These are phyloP conservation scores for Rostrohypoxylon terebratum DNA, from an alignment of 495 filamentous ascomycete species.

Conservation along the genomic window DNA sequence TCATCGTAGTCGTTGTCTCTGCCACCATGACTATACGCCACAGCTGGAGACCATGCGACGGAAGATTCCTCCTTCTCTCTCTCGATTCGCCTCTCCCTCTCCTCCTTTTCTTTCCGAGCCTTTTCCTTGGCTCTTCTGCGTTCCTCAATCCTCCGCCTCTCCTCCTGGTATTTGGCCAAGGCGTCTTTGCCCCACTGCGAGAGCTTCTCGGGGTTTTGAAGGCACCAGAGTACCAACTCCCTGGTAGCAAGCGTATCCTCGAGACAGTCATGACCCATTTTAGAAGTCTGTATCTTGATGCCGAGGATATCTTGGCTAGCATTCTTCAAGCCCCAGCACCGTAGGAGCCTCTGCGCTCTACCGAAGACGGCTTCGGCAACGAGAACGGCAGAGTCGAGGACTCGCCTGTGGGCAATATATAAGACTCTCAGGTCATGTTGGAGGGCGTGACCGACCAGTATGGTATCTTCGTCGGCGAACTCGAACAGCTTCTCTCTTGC, in stretches of 20 bases:
- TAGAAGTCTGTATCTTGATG: slow-evolving; percentile 47
- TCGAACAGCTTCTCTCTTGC: slow-evolving; percentile 52
- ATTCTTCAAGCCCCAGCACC: slow-evolving; percentile 48
- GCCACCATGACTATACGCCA: background rate
- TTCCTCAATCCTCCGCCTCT: slow-evolving; percentile 19
- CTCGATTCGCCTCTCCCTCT: slow-evolving; percentile 25
- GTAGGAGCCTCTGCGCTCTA: slow-evolving; percentile 16
- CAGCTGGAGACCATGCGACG: background rate
- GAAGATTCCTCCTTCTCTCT: background rate
- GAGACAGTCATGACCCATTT: slow-evolving; percentile 53
- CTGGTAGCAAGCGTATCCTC: slow-evolving; percentile 57
- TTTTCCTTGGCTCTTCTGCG: slow-evolving; percentile 18
- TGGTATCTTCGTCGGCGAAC: slow-evolving; percentile 53
- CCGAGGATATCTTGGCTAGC: slow-evolving; percentile 47
- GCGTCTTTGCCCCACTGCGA: slow-evolving; percentile 28
- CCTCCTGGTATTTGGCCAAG: slow-evolving; percentile 16
- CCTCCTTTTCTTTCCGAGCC: slow-evolving; percentile 29
- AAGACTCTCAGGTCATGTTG: slow-evolving; percentile 47
- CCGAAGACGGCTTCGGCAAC: slow-evolving; percentile 44
- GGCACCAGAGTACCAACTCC: slow-evolving; percentile 53
- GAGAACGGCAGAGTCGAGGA: slow-evolving; percentile 51
- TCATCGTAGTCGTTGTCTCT: background rate
- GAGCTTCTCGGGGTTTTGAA: slow-evolving; percentile 34
- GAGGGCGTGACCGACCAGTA: slow-evolving; percentile 48
- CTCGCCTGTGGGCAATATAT: slow-evolving; percentile 42